Evolutionary conservation across 495 filamentous ascomycete genomes (phyloP), one percentile per base, ranked within the genome.

Genomic region (Elaphomyces granulatus): DNA sequence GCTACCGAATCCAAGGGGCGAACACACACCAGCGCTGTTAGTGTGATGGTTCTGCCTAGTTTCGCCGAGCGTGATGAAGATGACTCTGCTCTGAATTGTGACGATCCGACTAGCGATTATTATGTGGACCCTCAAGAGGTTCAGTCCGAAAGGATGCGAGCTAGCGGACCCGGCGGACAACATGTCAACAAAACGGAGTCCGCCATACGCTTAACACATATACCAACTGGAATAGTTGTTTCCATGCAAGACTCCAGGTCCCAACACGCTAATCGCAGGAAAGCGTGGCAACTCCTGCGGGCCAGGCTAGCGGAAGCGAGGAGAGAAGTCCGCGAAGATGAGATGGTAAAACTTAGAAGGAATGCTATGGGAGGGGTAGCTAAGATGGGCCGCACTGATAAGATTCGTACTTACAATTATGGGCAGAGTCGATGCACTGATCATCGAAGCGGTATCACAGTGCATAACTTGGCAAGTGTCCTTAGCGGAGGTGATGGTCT

Each of bases 151-250:
- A 81, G 83, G 48, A 94, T 96, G 87, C 74, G 87, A 20, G 85
- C 90, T 1, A 67, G 81, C 36, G 90, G 90, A 20, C 87, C 90
- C 2, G 90, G 90, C 14, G 90, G 90, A 4, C 90, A 98, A 63
- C 92, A 96, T 55, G 90, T 98, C 53, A 98, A 98, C 59, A 95
- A 83, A 46, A 98, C 90, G 1, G 92, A 96, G 58, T 94, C 86
- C 23, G 90, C 90, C 14, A 83, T 98, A 45, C 79, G 90, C 14
- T 66, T 98, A 40, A 94, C 87, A 8, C 92, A 98, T 70, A 68
- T 85, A 9, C 92, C 90, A 8, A 94, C 87, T 0, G 77, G 75
- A 26, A 84, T 75, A 6, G 73, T 82, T 18, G 87, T 95, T 8
- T 78, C 77, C 32, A 94, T 95, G 66, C 90, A 98, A 53, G 90